phyloP scores from a whole-genome alignment of 805 yeast species.

The Teunomyces pallodes region DNA sequence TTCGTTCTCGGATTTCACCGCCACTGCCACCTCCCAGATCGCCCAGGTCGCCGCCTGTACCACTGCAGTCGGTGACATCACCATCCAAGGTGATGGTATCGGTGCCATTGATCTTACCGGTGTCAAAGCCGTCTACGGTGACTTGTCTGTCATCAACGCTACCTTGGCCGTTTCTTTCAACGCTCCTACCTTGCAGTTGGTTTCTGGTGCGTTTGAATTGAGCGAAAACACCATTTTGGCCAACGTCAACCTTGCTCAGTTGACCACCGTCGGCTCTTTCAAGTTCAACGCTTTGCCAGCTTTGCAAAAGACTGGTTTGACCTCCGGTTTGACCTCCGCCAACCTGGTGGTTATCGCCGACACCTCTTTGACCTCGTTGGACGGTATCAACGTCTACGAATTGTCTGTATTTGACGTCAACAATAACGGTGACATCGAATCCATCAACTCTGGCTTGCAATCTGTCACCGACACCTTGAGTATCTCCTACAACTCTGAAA shows the following conservation, averaged over 20 bases:
- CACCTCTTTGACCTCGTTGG: constrained; percentile 65
- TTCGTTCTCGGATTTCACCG: constrained; percentile 64
- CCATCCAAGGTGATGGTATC: constrained; percentile 58
- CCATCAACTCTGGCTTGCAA: constrained; percentile 69
- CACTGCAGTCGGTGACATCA: constrained; percentile 76
- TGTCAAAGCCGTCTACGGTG: constrained; percentile 75
- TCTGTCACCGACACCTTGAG: constrained; percentile 72
- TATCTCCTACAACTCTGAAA: constrained; percentile 82
- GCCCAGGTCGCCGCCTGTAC: constrained; percentile 71
- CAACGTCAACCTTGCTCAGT: constrained; percentile 70
- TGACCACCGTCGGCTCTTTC: constrained; percentile 79
- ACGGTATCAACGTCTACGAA: constrained; percentile 56
- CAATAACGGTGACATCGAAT: constrained; percentile 80
- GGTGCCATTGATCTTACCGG: constrained; percentile 69
- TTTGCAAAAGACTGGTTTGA: constrained; percentile 65
- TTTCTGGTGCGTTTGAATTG: constrained; percentile 69
- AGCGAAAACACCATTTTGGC: constrained; percentile 62
- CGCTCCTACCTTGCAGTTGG: constrained; percentile 76
- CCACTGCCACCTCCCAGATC: constrained; percentile 76
- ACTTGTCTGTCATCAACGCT: constrained; percentile 64
- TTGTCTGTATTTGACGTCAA: constrained; percentile 67
- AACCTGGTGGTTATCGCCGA: constrained; percentile 68
- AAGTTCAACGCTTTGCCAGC: constrained; percentile 85
- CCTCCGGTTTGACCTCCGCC: constrained; percentile 68
- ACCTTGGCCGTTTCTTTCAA: constrained; percentile 58